Percentiles rank a stretch among this genome's conserved stretches.
These are phyloP conservation scores for Chlorophyllum brunneum DNA, from an alignment of 768 basidiomycete species.

Conservation along the genomic window DNA sequence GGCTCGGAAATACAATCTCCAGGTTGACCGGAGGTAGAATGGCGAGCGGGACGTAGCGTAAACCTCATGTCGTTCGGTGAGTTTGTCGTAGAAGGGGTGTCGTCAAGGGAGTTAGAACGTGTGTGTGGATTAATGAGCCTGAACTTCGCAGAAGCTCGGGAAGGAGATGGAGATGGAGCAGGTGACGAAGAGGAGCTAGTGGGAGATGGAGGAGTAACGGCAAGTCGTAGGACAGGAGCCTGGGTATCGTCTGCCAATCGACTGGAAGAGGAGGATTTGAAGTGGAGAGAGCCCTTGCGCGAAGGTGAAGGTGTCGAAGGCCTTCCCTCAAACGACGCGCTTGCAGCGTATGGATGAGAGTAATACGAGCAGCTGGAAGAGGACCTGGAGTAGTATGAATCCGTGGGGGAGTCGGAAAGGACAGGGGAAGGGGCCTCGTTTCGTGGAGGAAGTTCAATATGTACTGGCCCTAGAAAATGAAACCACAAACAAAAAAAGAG, in stretches of 20 bases:
- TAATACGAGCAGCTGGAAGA: constrained; percentile 16
- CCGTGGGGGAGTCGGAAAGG: constrained; percentile 22
- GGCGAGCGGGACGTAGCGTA: constrained; percentile 17
- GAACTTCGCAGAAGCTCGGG: constrained; percentile 5
- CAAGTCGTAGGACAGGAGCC: constrained; percentile 19
- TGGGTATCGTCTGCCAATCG: neutral
- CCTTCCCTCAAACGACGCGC: neutral
- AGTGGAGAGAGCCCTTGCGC: neutral
- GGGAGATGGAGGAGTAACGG: constrained; percentile 21
- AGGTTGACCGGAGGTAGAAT: constrained; percentile 15
- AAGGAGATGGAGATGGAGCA: neutral
- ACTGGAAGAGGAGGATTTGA: neutral
- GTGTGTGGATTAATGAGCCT: neutral
- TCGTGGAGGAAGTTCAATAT: constrained; percentile 16
- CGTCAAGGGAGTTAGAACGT: constrained; percentile 8
- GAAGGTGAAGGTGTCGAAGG: constrained; percentile 1
- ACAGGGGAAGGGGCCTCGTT: constrained; percentile 12
- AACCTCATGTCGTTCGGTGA: constrained; percentile 9
- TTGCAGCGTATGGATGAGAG: constrained; percentile 11
- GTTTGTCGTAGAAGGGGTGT: neutral
- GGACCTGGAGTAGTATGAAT: constrained; percentile 23
- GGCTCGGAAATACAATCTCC: constrained; percentile 27
- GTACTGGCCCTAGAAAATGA: constrained; percentile 19
- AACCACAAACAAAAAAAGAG: constrained; percentile 3
- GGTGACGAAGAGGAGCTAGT: constrained; percentile 15